A percentile compares a stretch with the other conserved stretches of the same genome.
Conservation (phyloP, 2,329 filamentous ascomycete genomes). For the Gremmenia infestans region DNA sequence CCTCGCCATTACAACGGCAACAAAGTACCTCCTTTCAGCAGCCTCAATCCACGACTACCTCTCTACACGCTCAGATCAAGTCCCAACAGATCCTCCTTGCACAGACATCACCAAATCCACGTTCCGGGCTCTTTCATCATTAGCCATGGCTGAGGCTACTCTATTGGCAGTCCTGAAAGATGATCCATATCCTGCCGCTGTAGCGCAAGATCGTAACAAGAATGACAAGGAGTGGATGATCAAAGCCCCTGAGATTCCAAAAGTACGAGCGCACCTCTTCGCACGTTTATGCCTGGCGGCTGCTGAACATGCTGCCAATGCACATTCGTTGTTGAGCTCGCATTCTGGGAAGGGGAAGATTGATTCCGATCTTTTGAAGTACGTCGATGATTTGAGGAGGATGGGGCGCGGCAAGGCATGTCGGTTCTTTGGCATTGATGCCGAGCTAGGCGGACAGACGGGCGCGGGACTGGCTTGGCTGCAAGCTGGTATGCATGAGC, state of each 20-base stretch:
- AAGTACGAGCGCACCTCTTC: conserved; percentile 83
- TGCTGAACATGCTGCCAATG: conserved; percentile 78
- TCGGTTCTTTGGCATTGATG: conserved; percentile 85
- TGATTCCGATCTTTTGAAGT: conserved; percentile 62
- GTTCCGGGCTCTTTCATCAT: conserved; percentile 52
- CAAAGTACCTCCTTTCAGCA: conserved; percentile 71
- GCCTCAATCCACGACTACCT: conserved; percentile 74
- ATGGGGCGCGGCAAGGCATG: conserved; percentile 81
- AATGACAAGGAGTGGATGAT: conserved; percentile 97
- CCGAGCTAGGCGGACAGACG: conserved; percentile 74
- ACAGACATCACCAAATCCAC: conserved; percentile 50
- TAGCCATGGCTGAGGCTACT: conserved; percentile 83
- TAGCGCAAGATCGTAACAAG: conserved; percentile 76
- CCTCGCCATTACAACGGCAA: conserved; percentile 65
- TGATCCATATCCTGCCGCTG: conserved; percentile 81
- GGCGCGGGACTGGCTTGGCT: conserved; percentile 87
- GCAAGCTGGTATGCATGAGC: conserved; percentile 66
- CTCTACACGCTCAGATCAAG: conserved; percentile 47
- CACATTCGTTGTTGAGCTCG: conserved; percentile 47
- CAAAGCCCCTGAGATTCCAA: conserved; percentile 78
- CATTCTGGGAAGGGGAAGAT: conserved; percentile 45
- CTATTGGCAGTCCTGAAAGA: conserved; percentile 88
- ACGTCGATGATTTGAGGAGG: conserved; percentile 68
- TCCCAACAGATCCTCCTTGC: conserved; percentile 38
- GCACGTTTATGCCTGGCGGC: conserved; percentile 83